These are phyloP conservation scores for Bryum argenteum DNA, from an alignment of 225 moss, liverwort and hornwort species.

Conservation along the genomic window DNA sequence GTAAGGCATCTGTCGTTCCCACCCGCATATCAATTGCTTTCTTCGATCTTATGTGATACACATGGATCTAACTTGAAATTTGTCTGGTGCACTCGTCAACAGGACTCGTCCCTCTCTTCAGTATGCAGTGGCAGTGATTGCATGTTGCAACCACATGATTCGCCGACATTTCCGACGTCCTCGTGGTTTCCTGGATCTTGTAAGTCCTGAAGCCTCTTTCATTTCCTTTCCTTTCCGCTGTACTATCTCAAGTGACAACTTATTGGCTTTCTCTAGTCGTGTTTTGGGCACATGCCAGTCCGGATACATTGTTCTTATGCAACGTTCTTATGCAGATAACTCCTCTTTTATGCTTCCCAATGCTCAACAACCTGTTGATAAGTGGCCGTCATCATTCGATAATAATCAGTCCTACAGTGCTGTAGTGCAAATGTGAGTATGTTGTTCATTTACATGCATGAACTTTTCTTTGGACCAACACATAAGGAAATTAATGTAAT, in stretches of 20 bases:
- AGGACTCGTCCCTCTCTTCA: constrained; percentile 54
- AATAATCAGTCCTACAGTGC: constrained; percentile 46
- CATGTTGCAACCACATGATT: constrained; percentile 49
- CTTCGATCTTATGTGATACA: too few relatives aligned
- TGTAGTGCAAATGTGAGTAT: constrained; percentile 47
- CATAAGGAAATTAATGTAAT: constrained; percentile 4
- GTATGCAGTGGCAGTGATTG: constrained; percentile 44
- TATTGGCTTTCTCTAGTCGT: too few relatives aligned
- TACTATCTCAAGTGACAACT: too few relatives aligned
- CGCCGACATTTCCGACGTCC: constrained; percentile 39
- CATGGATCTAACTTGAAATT: too few relatives aligned
- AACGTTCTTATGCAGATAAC: constrained; percentile 57
- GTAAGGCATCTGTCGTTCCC: constrained; percentile 22
- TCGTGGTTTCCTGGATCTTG: constrained; percentile 58
- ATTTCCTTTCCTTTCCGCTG: constrained; percentile 1
- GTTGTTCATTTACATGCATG: constrained; percentile 17
- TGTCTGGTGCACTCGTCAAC: background rate
- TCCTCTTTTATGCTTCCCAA: constrained; percentile 45
- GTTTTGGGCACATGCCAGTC: constrained; percentile 18
- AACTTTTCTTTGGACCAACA: background rate
- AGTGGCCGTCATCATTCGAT: constrained; percentile 52
- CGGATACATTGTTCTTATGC: constrained; percentile 41
- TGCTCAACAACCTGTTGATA: constrained; percentile 44
- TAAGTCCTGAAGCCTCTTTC: constrained; percentile 22
- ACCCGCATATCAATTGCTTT: too few relatives aligned